Evolutionary conservation across 495 filamentous ascomycete genomes (phyloP).

Genomic region (Talaromyces liani): DNA sequence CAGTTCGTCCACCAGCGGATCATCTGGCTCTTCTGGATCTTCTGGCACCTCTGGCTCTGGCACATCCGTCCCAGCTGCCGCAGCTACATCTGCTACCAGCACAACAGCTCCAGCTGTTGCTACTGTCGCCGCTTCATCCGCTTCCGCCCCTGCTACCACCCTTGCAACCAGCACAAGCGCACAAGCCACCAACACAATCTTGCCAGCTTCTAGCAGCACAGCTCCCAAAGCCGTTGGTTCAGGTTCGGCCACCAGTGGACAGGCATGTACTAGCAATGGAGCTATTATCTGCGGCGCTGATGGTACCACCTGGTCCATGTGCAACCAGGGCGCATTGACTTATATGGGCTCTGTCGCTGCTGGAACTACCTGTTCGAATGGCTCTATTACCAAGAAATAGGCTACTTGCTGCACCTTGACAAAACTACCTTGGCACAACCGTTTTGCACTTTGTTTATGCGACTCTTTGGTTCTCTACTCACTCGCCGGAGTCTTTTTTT

Average conservation of each 20-base stretch:
- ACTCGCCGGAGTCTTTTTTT: constrained; percentile 42
- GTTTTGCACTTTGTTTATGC: constrained; percentile 37
- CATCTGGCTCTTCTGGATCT: constrained; percentile 13
- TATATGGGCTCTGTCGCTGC: constrained; percentile 35
- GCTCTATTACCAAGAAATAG: constrained; percentile 17
- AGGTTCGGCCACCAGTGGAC: constrained; percentile 10
- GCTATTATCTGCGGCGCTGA: constrained; percentile 32
- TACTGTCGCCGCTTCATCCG: constrained; percentile 1
- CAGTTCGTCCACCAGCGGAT: constrained; percentile 12
- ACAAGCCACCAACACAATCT: constrained; percentile 1
- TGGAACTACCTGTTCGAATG: constrained; percentile 30
- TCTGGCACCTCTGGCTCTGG: background rate
- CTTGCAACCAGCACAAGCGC: background rate
- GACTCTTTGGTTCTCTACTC: constrained; percentile 53
- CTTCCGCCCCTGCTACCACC: background rate
- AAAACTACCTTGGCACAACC: background rate
- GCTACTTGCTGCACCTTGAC: background rate
- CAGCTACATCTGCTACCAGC: background rate
- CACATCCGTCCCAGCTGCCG: background rate
- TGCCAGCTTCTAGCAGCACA: constrained; percentile 7
- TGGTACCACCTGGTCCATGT: constrained; percentile 30
- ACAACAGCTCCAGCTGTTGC: background rate
- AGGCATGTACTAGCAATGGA: constrained; percentile 19
- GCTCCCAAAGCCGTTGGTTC: background rate
- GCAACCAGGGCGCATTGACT: constrained; percentile 23